Base-by-base conservation (phyloP, 2,329 filamentous ascomycete genomes). In the Aspergillus melleus region DNA sequence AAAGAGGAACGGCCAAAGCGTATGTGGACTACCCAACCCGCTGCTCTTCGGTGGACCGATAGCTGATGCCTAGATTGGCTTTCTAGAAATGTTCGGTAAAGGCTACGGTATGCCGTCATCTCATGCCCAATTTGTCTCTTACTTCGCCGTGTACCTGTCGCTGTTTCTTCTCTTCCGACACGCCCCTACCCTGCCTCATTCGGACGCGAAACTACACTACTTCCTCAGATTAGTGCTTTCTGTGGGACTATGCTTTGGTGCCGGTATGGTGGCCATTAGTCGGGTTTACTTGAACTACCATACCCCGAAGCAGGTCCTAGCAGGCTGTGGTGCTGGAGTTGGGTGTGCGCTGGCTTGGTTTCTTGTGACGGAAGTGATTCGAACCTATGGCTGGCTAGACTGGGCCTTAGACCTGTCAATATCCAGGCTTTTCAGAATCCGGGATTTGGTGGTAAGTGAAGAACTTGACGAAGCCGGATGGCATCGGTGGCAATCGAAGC, bases 41-140 rank as follows among this genome's bases (percentile, higher is more conserved):
- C 11, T 5, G 36, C 12, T 3, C 12, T 9, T n/a, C 12, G 19
- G 36, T 10, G 19, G 9, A 11, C 49, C 58, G 29, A 62, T 46
- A 11, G 52, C 3, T 10, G 24, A 20, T 55, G 24, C 20, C 36
- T 24, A 29, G 19, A 11, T 12, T 24, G 20, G 3, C 19, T 22
- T 47, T 47, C 46, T 66, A 88, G 85, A 86, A 76, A 86, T 88
- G 81, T 88, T 93, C 71, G 86, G 92, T 58, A 96, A 96, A 76
- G 95, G 95, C 64, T 99, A 99, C 73, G 96, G 95, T 68, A 99
- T 99, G 96, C 95, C 95, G 11, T 88, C 86, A 8, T 97, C 93
- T 42, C 95, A 99, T 78, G 90, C 95, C 9, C 95, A 99, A 79
- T 99, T 97, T 74, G 90, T 94, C 62, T 85, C 90, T 58, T 99